phyloP scores from a whole-genome alignment of 108 stramenopile species.

The Nitzschia putrida region DNA sequence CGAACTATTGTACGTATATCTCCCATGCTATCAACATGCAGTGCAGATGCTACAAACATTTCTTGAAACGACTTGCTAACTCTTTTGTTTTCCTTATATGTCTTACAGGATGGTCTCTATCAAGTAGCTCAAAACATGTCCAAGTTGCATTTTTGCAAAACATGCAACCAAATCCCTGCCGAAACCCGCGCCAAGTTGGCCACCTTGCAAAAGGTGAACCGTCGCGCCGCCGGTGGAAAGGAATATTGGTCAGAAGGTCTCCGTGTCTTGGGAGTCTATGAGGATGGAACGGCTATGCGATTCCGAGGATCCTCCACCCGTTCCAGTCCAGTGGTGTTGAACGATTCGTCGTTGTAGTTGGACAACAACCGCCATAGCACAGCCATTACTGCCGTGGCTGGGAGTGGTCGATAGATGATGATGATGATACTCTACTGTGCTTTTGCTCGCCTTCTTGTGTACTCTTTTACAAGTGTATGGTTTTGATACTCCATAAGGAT shows the following conservation, averaged over 20 bases:
- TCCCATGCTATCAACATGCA: not conserved
- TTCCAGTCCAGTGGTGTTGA: not conserved
- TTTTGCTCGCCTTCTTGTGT: too few species aligned
- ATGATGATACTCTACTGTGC: too few species aligned
- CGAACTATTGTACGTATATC: conserved; percentile 26
- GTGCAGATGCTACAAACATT: not conserved
- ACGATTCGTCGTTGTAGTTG: too few species aligned
- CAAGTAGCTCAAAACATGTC: conserved; percentile 60
- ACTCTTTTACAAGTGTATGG: too few species aligned
- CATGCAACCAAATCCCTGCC: conserved; percentile 37
- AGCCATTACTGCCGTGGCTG: too few species aligned
- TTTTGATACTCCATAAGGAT: too few species aligned
- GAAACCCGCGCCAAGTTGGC: conserved; percentile 19
- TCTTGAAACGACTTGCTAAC: not conserved
- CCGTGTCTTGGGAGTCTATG: conserved; percentile 31
- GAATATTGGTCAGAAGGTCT: conserved; percentile 73
- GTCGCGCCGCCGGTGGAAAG: conserved; percentile 61
- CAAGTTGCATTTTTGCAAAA: conserved; percentile 36
- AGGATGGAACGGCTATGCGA: conserved; percentile 25
- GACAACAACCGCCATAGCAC: too few species aligned
- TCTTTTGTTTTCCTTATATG: not conserved
- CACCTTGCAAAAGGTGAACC: conserved; percentile 20
- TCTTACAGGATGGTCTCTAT: conserved; percentile 31
- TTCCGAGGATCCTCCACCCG: conserved; percentile 13
- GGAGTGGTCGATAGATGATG: too few species aligned